Evolutionary conservation across 352 stramenopile species (phyloP).

Genomic region (Aphanomyces stellatus): DNA sequence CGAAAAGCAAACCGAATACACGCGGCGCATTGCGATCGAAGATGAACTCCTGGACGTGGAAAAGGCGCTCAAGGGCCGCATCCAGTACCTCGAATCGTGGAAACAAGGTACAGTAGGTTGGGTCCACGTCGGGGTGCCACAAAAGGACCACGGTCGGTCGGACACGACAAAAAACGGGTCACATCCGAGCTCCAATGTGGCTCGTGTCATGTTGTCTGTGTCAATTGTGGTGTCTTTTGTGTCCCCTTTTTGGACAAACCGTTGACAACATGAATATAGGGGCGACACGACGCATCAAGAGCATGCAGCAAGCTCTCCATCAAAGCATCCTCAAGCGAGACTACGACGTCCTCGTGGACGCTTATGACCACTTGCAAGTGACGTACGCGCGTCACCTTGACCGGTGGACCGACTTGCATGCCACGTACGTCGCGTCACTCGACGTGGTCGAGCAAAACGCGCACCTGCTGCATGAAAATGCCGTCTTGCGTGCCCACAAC

Average conservation of each 20-base stretch:
- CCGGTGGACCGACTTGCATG: conserved; percentile 36
- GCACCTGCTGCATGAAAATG: conserved; percentile 38
- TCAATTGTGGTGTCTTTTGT: no score
- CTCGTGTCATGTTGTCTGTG: no score
- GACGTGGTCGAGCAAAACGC: conserved; percentile 39
- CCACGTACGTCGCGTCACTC: conserved; percentile 40
- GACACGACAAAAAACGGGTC: no score
- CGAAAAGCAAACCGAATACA: conserved; percentile 30
- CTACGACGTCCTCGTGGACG: conserved; percentile 33
- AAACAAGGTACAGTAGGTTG: conserved; percentile 43
- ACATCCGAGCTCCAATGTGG: no score
- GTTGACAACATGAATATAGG: conserved; percentile 21
- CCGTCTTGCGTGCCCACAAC: conserved; percentile 31
- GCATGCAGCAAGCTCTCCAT: conserved; percentile 52
- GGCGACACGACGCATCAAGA: conserved; percentile 48
- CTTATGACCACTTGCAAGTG: conserved; percentile 26
- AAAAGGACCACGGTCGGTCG: no score
- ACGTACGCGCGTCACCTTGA: conserved; percentile 38
- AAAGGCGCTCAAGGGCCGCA: conserved; percentile 72
- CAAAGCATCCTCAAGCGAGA: conserved; percentile 46
- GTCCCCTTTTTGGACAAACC: no score
- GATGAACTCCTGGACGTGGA: conserved; percentile 84
- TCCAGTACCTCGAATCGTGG: conserved; percentile 89
- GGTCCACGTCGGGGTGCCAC: no score
- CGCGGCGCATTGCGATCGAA: conserved; percentile 36